Conservation (phyloP, 106 monocot species). For the Chionographis japonica region DNA sequence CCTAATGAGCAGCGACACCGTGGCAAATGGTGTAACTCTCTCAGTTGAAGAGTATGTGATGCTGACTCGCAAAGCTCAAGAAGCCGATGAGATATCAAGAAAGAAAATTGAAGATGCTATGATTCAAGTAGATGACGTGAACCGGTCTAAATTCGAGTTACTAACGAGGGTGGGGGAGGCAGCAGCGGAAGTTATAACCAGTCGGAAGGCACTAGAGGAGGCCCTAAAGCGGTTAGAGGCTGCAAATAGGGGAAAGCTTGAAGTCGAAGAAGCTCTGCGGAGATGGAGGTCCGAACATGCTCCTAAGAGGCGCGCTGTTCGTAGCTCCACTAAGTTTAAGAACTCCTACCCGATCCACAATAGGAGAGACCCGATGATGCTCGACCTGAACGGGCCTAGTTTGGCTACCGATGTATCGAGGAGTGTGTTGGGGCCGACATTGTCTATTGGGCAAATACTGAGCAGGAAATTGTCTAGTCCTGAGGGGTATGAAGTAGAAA, state of each 20-base stretch:
- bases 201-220: slow-evolving; percentile 47
- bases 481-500: slow-evolving; percentile 25
- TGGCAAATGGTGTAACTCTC: slow-evolving; percentile 18
- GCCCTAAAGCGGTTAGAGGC: slow-evolving; percentile 52
- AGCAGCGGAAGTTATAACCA: slow-evolving; percentile 38
- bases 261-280: slow-evolving; percentile 55
- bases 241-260: slow-evolving; percentile 56
- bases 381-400: slow-evolving; percentile 23
- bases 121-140: slow-evolving; percentile 56
- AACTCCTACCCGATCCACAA: slow-evolving; percentile 25
- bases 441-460: slow-evolving; percentile 87
- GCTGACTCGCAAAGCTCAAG: slow-evolving; percentile 43
- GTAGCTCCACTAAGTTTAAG: slow-evolving; percentile 57
- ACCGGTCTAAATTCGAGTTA: slow-evolving; percentile 33
- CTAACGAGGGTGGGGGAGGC: slow-evolving; percentile 55
- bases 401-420: slow-evolving; percentile 21
- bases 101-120: slow-evolving; percentile 47
- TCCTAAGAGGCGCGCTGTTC: slow-evolving; percentile 37
- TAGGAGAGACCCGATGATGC: slow-evolving; percentile 32
- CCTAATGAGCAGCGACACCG: slow-evolving; percentile 27
- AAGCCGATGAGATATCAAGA: slow-evolving; percentile 51
- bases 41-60: slow-evolving; percentile 48
- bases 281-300: slow-evolving; percentile 67
- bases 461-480: slow-evolving; percentile 59
- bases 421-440: slow-evolving; percentile 27